Evolutionary conservation across 805 yeast species (phyloP), one percentile per base, ranked within the genome.

Genomic region (Vanderwaltozyma tropicalis): DNA sequence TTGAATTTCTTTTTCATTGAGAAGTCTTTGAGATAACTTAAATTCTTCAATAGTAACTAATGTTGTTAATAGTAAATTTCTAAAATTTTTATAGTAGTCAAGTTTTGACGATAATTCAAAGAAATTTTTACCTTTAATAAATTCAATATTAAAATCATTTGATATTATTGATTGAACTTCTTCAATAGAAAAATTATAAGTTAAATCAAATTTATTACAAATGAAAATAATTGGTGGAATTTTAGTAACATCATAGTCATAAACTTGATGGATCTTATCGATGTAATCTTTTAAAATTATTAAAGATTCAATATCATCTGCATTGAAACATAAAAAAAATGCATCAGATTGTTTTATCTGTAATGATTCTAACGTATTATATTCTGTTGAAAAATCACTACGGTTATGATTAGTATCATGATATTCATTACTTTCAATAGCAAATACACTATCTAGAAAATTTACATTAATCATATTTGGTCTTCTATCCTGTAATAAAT

Each of bases 271-370:
- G 17, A 55, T 50, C 26, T 43, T 46, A 13, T 48, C 34, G 12
- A 43, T 43, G 29, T 47, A 47, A 9, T 43, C 39, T 34, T 37
- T 41, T 33, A 57, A 26, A 31, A 47, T 39, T 3, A 41, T 42
- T 17, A 57, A 44, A 2, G 59, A 45, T 16, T 45, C 48, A 2
- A 32, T 28, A 36, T 45, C 41, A 1, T 52, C 46, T 3, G 49
- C 38, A 35, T 53, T 57, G 35, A 46, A 52, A 35, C 58, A 55
- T 24, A 55, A 20, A 8, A 56, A 32, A 31, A 57, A 55, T 14
- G 52, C 55, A 43, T 59, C 62, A 2, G 59, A 44, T 39, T 59
- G 62, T 9, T 38, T 35, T 5, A 55, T 42, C 39, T 56, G 62
- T 20, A 49, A 32, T 13, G 37, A 40, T 31, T 45, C 40, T 5